These are phyloP conservation scores for Mycosphaerella sp. DNA, from an alignment of 2,329 filamentous ascomycete species.

Conservation along the genomic window DNA sequence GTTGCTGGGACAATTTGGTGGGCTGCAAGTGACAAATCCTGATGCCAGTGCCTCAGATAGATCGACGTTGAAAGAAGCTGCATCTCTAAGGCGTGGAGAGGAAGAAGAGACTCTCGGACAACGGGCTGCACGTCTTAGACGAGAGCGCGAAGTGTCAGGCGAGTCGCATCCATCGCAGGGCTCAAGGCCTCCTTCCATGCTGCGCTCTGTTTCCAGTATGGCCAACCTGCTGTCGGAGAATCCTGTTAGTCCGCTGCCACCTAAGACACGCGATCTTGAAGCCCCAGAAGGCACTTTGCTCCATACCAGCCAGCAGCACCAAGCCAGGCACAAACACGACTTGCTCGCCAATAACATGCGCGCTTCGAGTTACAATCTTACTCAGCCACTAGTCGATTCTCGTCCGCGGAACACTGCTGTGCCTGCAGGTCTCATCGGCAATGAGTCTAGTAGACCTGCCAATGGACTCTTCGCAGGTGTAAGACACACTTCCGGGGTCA, in stretches of 20 bases:
- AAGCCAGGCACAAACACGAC: constrained; percentile 35
- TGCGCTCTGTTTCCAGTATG: constrained; percentile 48
- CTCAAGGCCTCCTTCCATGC: constrained; percentile 39
- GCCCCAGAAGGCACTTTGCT: constrained; percentile 37
- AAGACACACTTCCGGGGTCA: constrained; percentile 15
- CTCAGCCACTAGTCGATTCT: constrained; percentile 22
- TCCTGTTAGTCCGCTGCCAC: constrained; percentile 22
- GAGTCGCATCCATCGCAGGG: constrained; percentile 10
- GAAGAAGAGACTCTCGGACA: constrained; percentile 72
- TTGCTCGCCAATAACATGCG: constrained; percentile 33
- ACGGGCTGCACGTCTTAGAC: constrained; percentile 66
- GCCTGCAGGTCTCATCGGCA: constrained; percentile 25
- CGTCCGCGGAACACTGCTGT: constrained; percentile 30
- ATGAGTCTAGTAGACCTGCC: constrained; percentile 15
- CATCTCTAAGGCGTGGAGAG: constrained; percentile 6
- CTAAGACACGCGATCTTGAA: constrained; percentile 15
- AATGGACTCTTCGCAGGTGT: constrained; percentile 33
- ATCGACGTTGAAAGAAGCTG: constrained; percentile 12
- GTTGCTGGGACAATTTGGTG: constrained; percentile 59
- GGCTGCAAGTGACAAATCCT: constrained; percentile 40
- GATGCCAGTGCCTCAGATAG: constrained; percentile 34
- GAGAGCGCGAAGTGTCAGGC: constrained; percentile 51
- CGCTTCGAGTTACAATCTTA: constrained; percentile 26
- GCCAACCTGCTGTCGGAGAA: constrained; percentile 54
- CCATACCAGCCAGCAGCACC: constrained; percentile 27